phyloP scores from a whole-genome alignment of 352 stramenopile genomes.

The Phytophthora pini region DNA sequence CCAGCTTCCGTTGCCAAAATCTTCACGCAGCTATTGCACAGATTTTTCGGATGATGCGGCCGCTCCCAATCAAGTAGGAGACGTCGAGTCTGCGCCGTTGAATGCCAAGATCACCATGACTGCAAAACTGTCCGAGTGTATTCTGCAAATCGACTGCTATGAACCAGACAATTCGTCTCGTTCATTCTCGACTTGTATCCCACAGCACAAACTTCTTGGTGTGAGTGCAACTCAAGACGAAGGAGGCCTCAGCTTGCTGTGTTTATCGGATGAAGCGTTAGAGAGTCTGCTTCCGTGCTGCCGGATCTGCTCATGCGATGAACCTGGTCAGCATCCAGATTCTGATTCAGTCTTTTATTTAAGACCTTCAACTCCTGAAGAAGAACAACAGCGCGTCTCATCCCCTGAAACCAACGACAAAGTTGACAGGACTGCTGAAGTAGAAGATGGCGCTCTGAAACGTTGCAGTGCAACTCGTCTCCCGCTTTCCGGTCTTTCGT shows the following conservation, averaged over 20 bases:
- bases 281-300: constrained; percentile 27
- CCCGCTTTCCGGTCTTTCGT: constrained; percentile 35
- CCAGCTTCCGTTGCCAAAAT: constrained; percentile 17
- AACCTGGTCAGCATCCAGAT: constrained; percentile 2
- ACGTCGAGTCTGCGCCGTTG: constrained; percentile 1
- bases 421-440: not conserved
- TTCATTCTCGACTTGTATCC: constrained; percentile 13
- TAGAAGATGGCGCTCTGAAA: not conserved
- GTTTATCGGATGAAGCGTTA: constrained; percentile 24
- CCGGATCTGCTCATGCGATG: constrained; percentile 32
- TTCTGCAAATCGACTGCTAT: constrained; percentile 28
- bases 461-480: not conserved
- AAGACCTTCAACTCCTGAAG: not conserved
- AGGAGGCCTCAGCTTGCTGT: constrained; percentile 18
- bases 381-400: not conserved
- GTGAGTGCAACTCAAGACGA: not conserved
- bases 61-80: not conserved
- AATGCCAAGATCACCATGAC: constrained; percentile 23
- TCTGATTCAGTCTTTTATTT: constrained; percentile 15
- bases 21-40: constrained; percentile 2
- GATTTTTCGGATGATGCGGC: not conserved
- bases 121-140: constrained; percentile 19
- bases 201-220: constrained; percentile 19
- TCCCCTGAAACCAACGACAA: not conserved
- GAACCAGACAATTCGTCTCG: not conserved